These are phyloP conservation scores for Pholiota conissans DNA, from an alignment of 768 basidiomycete species.

Conservation along the genomic window DNA sequence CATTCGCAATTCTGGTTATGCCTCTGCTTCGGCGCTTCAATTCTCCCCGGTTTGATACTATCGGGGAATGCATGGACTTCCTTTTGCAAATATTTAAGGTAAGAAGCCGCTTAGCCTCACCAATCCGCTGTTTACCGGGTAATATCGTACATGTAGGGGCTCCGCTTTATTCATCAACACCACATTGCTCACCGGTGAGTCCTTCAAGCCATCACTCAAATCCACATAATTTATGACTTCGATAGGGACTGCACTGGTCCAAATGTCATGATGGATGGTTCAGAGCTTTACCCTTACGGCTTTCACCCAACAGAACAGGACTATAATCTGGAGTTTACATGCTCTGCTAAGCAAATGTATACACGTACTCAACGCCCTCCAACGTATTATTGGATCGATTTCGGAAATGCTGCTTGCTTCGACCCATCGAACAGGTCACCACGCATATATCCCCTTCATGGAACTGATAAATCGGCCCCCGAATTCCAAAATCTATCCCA, in stretches of 20 bases:
- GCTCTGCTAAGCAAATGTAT: slow-evolving; percentile 14
- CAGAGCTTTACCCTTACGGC: slow-evolving; percentile 14
- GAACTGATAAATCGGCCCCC: no score
- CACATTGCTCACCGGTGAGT: slow-evolving; percentile 20
- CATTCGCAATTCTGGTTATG: slow-evolving; percentile 30
- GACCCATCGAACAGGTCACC: slow-evolving; percentile 21
- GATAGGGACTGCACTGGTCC: slow-evolving; percentile 16
- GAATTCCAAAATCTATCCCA: no score
- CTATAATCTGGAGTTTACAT: slow-evolving; percentile 21
- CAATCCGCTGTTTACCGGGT: no score
- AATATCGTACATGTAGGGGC: slow-evolving; percentile 11
- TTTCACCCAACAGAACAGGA: slow-evolving; percentile 19
- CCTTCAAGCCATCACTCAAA: no score
- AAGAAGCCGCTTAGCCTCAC: not conserved
- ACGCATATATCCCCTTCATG: no score
- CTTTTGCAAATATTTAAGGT: slow-evolving; percentile 19
- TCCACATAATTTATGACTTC: no score
- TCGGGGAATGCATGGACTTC: slow-evolving; percentile 21
- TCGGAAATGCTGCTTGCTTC: slow-evolving; percentile 32
- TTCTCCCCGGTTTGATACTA: slow-evolving; percentile 17
- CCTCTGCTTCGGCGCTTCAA: slow-evolving; percentile 30
- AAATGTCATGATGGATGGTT: slow-evolving; percentile 23
- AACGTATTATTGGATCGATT: slow-evolving; percentile 39
- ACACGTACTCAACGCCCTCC: slow-evolving; percentile 28
- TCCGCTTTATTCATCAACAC: slow-evolving; percentile 15